These are phyloP conservation scores for Mycena sanguinolenta DNA, from an alignment of 768 basidiomycete species.

Conservation along the genomic window DNA sequence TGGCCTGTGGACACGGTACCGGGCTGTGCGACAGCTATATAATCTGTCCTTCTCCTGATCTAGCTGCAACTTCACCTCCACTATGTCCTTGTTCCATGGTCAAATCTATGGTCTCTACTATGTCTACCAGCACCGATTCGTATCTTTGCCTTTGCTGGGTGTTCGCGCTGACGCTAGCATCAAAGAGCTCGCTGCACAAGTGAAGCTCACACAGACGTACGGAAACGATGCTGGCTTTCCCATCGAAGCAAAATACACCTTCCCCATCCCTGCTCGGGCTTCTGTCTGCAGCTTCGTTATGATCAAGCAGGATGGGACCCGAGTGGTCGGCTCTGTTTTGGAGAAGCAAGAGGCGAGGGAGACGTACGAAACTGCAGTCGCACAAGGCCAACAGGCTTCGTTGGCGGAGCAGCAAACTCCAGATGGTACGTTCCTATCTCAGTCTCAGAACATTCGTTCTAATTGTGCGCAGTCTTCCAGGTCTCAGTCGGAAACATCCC, in stretches of 20 bases:
- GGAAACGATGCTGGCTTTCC: conserved; percentile 20
- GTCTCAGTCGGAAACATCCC: conserved; percentile 28
- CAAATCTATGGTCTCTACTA: neutral
- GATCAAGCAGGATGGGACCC: conserved; percentile 33
- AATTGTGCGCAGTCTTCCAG: conserved; percentile 24
- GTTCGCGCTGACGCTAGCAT: neutral
- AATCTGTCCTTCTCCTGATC: too few relatives aligned
- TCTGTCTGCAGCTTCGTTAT: conserved; percentile 24
- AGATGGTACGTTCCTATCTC: conserved; percentile 23
- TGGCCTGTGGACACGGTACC: too few relatives aligned
- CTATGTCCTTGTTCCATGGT: too few relatives aligned
- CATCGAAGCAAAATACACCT: conserved; percentile 32
- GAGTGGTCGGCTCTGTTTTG: conserved; percentile 28
- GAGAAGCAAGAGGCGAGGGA: conserved; percentile 33
- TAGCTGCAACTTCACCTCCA: too few relatives aligned
- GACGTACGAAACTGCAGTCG: conserved; percentile 26
- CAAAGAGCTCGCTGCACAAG: neutral
- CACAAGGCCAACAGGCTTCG: conserved; percentile 29
- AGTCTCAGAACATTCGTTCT: neutral
- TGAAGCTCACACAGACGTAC: conserved; percentile 23
- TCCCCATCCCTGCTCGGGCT: conserved; percentile 29
- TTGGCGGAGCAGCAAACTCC: conserved; percentile 26
- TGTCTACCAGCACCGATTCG: neutral
- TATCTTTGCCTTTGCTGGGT: neutral
- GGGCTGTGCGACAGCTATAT: too few relatives aligned